Evolutionary conservation across 306 rosid species (phyloP), one percentile per base, ranked within the genome.

Genomic region (Crataegus laevigata): DNA sequence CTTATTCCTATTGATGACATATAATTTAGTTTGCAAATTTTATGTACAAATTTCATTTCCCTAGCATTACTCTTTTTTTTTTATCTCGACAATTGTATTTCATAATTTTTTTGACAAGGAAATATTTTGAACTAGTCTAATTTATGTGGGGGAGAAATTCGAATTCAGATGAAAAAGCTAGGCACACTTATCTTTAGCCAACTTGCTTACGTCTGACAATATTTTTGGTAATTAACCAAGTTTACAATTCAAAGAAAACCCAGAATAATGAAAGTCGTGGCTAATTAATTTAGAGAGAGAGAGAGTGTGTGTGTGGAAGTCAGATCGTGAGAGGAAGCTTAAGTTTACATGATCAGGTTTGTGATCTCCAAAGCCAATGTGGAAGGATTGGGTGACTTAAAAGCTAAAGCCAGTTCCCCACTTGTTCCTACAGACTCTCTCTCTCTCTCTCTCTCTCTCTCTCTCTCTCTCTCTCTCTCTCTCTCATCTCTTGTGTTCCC

Each of bases 401-500:
- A 78, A 78, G 85, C 71, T 43, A 26, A 50, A 66, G 72, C 26
- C 78, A 75, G 73, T 75, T 68, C 77, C 68, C 77, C 47, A 34
- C n/a, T 32, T 8, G 13, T 47, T 17, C 28, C 40, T 36, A 36
- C 40, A 36, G 9, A 7, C 40, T 36, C 72, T 86, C 79, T 77
- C 78, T 52, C 79, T 76, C 77, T 32, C 82, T 68, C 71, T 66
- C 74, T 78, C 78, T 78, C 74, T 83, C 69, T 47, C 54, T 47
- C 61, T 63, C 78, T 68, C 71, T 74, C 32, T 76, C 50, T 78
- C 77, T 66, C 73, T 77, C 64, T 62, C 86, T 76, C 77, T 64
- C 75, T 82, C 84, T 88, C 82, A 84, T 92, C 96, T 84, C 83
- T 75, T 78, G 82, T 81, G 88, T 84, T 88, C 81, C 90, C 91